phyloP scores from a whole-genome alignment of 768 basidiomycete genomes.

The Lactarius sanguifluus region DNA sequence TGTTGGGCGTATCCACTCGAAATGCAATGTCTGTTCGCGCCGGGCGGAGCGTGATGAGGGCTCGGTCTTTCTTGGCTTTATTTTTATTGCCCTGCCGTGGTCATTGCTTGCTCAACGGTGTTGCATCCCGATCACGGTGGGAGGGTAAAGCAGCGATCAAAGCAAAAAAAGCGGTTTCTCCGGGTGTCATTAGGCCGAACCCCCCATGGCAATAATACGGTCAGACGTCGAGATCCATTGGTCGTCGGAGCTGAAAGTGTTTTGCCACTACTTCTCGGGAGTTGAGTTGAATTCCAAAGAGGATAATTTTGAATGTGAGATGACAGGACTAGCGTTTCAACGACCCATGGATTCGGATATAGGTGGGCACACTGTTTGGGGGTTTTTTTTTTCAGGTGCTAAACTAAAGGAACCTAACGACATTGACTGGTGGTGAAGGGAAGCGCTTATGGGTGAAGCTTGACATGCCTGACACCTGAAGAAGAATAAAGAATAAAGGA shows the following conservation, averaged over 20 bases:
- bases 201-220: constrained; percentile 1
- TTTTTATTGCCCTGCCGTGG: constrained; percentile 17
- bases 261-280: constrained; percentile 20
- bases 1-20: constrained; percentile 18
- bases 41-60: constrained; percentile 14
- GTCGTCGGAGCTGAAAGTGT: constrained; percentile 21
- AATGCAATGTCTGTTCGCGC: constrained; percentile 15
- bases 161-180: constrained; percentile 1
- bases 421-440: not conserved
- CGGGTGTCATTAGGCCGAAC: not conserved
- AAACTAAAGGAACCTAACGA: constrained; percentile 5
- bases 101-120: constrained; percentile 1
- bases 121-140: constrained; percentile 18
- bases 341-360: constrained; percentile 25
- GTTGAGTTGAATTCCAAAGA: constrained; percentile 25
- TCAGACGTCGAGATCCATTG: constrained; percentile 11
- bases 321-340: constrained; percentile 19
- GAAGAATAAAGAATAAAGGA: not conserved
- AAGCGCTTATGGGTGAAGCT: not conserved
- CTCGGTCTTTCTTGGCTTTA: constrained; percentile 14
- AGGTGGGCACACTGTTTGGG: not conserved
- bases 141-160: constrained; percentile 3
- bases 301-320: constrained; percentile 9
- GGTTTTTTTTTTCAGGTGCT: not conserved
- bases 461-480: not conserved